These are phyloP conservation scores for Kickxella alabastrina DNA, from an alignment of 192 early-diverging fungal genomes.

Conservation along the genomic window DNA sequence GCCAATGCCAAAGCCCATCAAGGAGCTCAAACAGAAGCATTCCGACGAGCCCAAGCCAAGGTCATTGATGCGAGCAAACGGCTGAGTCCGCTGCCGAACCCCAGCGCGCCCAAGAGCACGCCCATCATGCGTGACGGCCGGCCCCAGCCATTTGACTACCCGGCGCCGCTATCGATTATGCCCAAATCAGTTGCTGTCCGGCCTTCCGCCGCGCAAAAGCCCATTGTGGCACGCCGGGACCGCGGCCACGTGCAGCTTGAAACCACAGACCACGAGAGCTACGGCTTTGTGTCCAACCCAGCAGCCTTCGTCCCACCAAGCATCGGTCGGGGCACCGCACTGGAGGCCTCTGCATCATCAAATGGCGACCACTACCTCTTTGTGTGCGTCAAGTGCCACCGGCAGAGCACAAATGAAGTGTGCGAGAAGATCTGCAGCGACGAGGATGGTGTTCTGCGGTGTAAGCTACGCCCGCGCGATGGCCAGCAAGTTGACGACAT, in stretches of 20 bases:
- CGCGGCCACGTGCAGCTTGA: slow-evolving; percentile 45
- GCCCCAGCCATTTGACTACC: slow-evolving; percentile 40
- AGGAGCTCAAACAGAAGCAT: slow-evolving; percentile 10
- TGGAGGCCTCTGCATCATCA: background rate
- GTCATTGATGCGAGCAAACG: slow-evolving; percentile 21
- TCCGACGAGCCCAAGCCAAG: slow-evolving; percentile 17
- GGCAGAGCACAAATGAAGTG: slow-evolving; percentile 48
- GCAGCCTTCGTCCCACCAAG: slow-evolving; percentile 22
- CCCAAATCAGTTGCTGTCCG: too few relatives aligned
- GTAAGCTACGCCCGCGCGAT: slow-evolving; percentile 44
- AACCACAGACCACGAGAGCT: slow-evolving; percentile 36
- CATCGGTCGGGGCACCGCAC: background rate
- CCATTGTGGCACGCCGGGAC: slow-evolving; percentile 9
- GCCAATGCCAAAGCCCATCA: background rate
- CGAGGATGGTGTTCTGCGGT: slow-evolving; percentile 45
- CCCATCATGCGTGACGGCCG: slow-evolving; percentile 28
- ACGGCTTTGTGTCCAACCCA: slow-evolving; percentile 47
- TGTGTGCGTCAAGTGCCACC: slow-evolving; percentile 51
- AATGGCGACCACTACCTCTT: slow-evolving; percentile 44
- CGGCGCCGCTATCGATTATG: too few relatives aligned
- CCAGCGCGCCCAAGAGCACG: slow-evolving; percentile 40
- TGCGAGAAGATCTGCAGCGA: slow-evolving; percentile 54
- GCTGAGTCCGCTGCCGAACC: slow-evolving; percentile 41
- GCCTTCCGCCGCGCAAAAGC: background rate
- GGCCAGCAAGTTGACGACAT: slow-evolving; percentile 41